These are phyloP conservation scores for Phallus indusiatus DNA, from an alignment of 768 basidiomycete species.

Conservation along the genomic window DNA sequence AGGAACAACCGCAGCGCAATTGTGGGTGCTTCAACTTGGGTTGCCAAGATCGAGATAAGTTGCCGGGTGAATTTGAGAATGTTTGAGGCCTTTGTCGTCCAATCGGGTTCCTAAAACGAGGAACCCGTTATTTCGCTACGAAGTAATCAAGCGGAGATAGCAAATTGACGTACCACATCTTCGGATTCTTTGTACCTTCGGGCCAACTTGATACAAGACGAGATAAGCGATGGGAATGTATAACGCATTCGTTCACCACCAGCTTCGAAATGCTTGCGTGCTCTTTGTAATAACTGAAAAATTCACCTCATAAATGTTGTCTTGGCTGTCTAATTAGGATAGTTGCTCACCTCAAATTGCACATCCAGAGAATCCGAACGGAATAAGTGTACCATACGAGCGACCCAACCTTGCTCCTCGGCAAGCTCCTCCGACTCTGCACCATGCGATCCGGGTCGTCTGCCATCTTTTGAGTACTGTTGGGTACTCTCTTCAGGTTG, in stretches of 20 bases:
- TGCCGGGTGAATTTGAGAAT: conserved; percentile 94
- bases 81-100: conserved; percentile 75
- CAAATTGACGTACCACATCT: conserved; percentile 40
- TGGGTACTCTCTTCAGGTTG: conserved; percentile 34
- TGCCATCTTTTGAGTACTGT: neutral
- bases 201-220: conserved; percentile 86
- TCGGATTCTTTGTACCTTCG: conserved; percentile 82
- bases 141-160: neutral
- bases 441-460: conserved; percentile 35
- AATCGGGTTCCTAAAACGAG: conserved; percentile 63
- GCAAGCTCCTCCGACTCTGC: conserved; percentile 85
- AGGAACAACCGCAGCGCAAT: conserved; percentile 92
- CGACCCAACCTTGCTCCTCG: conserved; percentile 98
- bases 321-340: neutral
- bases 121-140: neutral
- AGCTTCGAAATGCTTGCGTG: conserved; percentile 79
- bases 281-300: conserved; percentile 76
- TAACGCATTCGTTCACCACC: conserved; percentile 94
- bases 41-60: conserved; percentile 85
- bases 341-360: conserved; percentile 74
- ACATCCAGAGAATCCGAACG: conserved; percentile 74
- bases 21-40: conserved; percentile 86
- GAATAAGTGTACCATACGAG: conserved; percentile 96
- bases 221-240: conserved; percentile 94
- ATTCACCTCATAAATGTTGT: neutral